phyloP scores from a whole-genome alignment of 2,329 filamentous ascomycete species.

The Arthrobotrys sinensis region DNA sequence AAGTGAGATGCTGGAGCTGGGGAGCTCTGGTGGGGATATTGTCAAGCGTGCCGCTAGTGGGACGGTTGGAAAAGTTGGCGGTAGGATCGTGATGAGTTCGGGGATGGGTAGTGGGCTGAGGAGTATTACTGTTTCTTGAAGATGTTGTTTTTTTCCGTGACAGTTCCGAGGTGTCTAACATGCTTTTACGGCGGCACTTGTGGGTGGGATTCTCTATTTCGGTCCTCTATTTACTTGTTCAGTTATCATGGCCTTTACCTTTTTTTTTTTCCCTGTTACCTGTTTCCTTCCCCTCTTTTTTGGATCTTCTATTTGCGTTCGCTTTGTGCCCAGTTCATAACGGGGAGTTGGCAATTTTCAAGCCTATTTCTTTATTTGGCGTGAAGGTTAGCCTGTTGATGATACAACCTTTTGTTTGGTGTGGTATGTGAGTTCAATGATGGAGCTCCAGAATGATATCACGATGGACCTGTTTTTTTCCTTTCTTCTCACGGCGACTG shows the following conservation, averaged over 20 bases:
- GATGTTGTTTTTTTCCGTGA: background rate
- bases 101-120: slow-evolving; percentile 53
- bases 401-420: slow-evolving; percentile 22
- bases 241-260: background rate
- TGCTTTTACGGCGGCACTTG: slow-evolving; percentile 1
- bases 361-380: slow-evolving; percentile 9
- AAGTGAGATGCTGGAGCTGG: slow-evolving; percentile 70
- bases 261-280: slow-evolving; percentile 10
- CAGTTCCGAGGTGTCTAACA: background rate
- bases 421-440: background rate
- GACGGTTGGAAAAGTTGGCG: slow-evolving; percentile 54
- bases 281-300: slow-evolving; percentile 7
- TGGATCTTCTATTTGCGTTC: background rate
- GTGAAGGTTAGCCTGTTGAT: slow-evolving; percentile 26
- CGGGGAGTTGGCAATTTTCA: slow-evolving; percentile 17
- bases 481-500: slow-evolving; percentile 17
- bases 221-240: slow-evolving; percentile 11
- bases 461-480: slow-evolving; percentile 21
- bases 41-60: slow-evolving; percentile 59
- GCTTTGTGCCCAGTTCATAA: slow-evolving; percentile 1
- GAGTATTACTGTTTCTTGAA: slow-evolving; percentile 56
- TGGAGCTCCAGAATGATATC: slow-evolving; percentile 40
- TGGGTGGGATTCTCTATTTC: slow-evolving; percentile 15
- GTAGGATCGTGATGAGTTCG: slow-evolving; percentile 58
- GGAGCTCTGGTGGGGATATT: slow-evolving; percentile 68